These are phyloP conservation scores for Pterocarpus macrocarpus DNA, from an alignment of 306 rosid genomes.

Conservation along the genomic window DNA sequence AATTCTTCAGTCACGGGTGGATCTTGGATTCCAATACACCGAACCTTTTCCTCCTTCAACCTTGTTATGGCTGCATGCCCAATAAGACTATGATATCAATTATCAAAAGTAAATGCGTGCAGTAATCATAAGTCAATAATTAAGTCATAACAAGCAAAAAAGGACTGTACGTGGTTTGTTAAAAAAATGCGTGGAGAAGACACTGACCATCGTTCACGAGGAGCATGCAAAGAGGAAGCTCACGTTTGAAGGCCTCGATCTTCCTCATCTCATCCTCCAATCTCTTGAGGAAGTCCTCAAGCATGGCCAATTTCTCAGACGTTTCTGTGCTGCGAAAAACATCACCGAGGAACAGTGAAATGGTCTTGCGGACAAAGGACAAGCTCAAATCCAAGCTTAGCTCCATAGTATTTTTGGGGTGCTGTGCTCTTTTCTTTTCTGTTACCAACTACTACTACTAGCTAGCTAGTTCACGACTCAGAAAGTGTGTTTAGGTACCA, in stretches of 20 bases:
- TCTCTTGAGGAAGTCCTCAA: conserved; percentile 56
- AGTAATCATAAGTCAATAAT: too few relatives aligned
- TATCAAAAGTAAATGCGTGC: not conserved
- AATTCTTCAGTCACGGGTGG: conserved; percentile 52
- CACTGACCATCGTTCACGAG: conserved; percentile 73
- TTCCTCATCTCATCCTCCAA: conserved; percentile 78
- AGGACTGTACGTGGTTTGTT: not conserved
- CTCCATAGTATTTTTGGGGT: conserved; percentile 51
- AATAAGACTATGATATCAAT: conserved; percentile 19
- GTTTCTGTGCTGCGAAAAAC: conserved; percentile 52
- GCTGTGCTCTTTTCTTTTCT: not conserved
- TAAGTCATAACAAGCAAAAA: too few relatives aligned
- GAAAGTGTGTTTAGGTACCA: not conserved
- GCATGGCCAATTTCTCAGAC: conserved; percentile 55
- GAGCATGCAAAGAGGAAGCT: conserved; percentile 84
- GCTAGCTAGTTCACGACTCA: not conserved
- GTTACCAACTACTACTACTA: not conserved
- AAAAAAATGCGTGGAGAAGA: not conserved
- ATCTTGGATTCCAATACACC: conserved; percentile 52
- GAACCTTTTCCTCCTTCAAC: conserved; percentile 63
- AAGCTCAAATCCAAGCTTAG: conserved; percentile 65
- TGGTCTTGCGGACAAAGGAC: conserved; percentile 62
- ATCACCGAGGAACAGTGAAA: conserved; percentile 59
- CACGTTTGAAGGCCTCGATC: conserved; percentile 81
- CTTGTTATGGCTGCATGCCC: conserved; percentile 63